A percentile compares a stretch with the other conserved stretches of the same genome.
phyloP scores from a whole-genome alignment of 2,329 filamentous ascomycete species.

The Lachnellula cervina region DNA sequence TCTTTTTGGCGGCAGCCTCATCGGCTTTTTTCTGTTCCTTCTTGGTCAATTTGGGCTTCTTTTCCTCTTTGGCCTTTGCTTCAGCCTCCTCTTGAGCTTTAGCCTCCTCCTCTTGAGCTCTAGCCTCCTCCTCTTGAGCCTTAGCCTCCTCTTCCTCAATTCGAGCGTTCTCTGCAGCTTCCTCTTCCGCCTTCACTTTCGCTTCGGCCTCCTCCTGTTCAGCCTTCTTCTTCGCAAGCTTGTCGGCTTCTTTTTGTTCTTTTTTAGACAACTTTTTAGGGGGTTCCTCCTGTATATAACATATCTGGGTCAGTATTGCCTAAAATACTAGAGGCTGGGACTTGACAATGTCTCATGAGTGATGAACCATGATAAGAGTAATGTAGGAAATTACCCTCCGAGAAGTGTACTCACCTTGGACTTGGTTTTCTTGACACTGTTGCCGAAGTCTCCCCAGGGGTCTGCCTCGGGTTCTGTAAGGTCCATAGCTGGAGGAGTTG shows the following conservation, averaged over 20 bases:
- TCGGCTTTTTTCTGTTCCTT: constrained; percentile 49
- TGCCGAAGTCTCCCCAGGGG: constrained; percentile 32
- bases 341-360: too few relatives aligned
- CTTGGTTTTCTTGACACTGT: constrained; percentile 35
- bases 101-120: constrained; percentile 33
- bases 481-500: constrained; percentile 45
- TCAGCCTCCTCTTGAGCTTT: constrained; percentile 30
- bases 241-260: constrained; percentile 47
- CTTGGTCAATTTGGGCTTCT: constrained; percentile 39
- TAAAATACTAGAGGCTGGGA: too few relatives aligned
- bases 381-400: too few relatives aligned
- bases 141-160: too few relatives aligned
- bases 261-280: constrained; percentile 43
- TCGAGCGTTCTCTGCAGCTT: too few relatives aligned
- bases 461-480: constrained; percentile 40
- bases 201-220: constrained; percentile 30
- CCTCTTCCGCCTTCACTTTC: constrained; percentile 40
- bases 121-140: constrained; percentile 30
- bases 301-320: too few relatives aligned
- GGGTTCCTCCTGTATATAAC: constrained; percentile 30
- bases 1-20: constrained; percentile 26
- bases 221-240: constrained; percentile 17
- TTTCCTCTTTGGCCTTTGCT: constrained; percentile 28
- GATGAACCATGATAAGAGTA: too few relatives aligned
- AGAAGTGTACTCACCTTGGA: constrained; percentile 29